Evolutionary conservation across 495 filamentous ascomycete genomes (phyloP), one percentile per base, ranked within the genome.

Genomic region (Annulohypoxylon nitens): DNA sequence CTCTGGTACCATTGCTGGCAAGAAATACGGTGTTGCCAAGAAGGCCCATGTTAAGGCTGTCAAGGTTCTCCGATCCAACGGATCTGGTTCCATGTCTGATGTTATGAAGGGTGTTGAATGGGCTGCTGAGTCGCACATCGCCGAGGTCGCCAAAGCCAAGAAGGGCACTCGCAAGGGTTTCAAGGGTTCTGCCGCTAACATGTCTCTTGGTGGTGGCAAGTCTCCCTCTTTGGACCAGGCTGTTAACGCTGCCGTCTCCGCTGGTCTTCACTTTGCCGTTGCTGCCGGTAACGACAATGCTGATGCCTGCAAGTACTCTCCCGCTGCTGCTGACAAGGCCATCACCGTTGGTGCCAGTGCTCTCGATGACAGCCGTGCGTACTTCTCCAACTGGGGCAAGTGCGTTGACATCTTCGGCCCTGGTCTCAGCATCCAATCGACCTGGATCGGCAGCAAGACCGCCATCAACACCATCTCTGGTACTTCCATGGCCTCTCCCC

Each of bases 381-480:
- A 98, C 89, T 99, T 99, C 91, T 98, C 97, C 89, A 99, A 99
- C 91, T 98, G 90, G 83, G 97, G 97, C 81, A 95, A 94, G 88
- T 99, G 97, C 88, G 97, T 95, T 79, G 94, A 98, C 81, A 98
- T 99, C 86, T 99, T 99, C 80, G 97, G 94, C 64, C 97, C 97
- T 60, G 97, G 97, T 76, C 87, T 98, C 55, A 97, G 94, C 90
- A 98, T 99, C 74, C 87, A 92, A 64, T 98, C 97, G 34, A 97
- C 96, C 82, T 99, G 97, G 97, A 96, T 94, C 76, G 97, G 97
- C 78, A 93, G 92, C 90, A 90, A 95, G 79, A 90, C 92, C 78
- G 94, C 95, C 75, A 87, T 90, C 84, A 99, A 99, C 88, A 97
- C 93, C 81, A 99, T 99, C 85, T 99, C 97, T 30, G 97, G 97